Base-by-base conservation (phyloP, 306 rosid genomes). In the Castanea mollissima region DNA sequence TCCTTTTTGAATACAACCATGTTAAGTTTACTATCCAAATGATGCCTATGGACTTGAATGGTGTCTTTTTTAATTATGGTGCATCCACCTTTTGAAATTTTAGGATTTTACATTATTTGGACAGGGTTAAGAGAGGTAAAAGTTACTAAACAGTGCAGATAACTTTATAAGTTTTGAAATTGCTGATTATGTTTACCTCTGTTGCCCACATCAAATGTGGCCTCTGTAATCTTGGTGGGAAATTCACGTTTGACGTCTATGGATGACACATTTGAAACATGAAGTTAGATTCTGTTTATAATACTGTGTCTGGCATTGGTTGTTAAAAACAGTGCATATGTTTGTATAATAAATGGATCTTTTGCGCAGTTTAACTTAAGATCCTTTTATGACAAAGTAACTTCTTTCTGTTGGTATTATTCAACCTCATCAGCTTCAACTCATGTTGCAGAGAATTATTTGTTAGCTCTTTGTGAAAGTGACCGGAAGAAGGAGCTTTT, bases 401-500 rank as follows among this genome's bases (percentile, higher is more conserved):
- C 55, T 32, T 76, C 67, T 76, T 86, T 83, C 70, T 15, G 52
- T 64, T 85, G 62, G 74, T 67, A 77, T 65, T 38, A 55, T 52
- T 55, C 64, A 65, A 35, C 72, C 83, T 67, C 62, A 77, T 60
- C 55, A 67, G 49, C 54, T 83, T 79, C 20, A 80, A 80, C 78
- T 55, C 54, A 23, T 86, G 80, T 82, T 89, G 90, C 92, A 95
- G 99, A 90, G 81, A 86, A 74, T 74, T 93, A 88, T 85, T 80
- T 95, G 82, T 76, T 88, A 88, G 99, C 97, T 44, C 96, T 91
- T 72, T 91, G 90, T 85, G 97, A 92, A 83, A 81, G 92, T 76
- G 90, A 87, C 64, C 81, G 90, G 83, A 88, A 76, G 73, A 73
- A 80, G 80, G 89, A 95, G 76, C 80, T 95, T 74, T 83, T 85